Percentiles rank a stretch among this genome's conserved stretches.
Evolutionary conservation across 345 rosid genomes (phyloP).

Genomic region (Hypericum androsaemum): DNA sequence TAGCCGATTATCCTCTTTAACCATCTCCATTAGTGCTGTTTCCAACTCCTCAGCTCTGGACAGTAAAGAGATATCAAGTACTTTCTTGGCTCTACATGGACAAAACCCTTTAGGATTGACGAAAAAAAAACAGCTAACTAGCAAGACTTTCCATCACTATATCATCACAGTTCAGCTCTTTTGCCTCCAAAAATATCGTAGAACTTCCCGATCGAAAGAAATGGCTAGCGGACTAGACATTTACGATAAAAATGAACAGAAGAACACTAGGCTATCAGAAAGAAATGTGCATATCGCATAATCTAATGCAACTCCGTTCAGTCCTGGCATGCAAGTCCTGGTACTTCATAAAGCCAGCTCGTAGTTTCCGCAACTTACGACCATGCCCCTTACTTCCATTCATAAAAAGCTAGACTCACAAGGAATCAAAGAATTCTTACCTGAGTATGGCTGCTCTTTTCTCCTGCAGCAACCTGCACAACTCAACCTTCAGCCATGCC

Average conservation of each 20-base stretch:
- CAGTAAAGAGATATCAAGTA: slow-evolving; percentile 5
- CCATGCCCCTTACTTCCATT: too few relatives aligned
- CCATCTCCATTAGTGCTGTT: slow-evolving; percentile 88
- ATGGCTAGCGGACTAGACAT: too few relatives aligned
- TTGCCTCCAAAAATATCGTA: not conserved
- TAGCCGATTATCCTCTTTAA: slow-evolving; percentile 73
- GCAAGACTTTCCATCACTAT: not conserved
- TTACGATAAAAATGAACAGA: too few relatives aligned
- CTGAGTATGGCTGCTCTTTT: slow-evolving; percentile 75
- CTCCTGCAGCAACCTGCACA: slow-evolving; percentile 76
- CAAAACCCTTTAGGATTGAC: too few relatives aligned
- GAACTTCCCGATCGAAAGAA: too few relatives aligned
- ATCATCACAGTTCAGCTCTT: slow-evolving; percentile 6
- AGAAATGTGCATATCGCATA: too few relatives aligned
- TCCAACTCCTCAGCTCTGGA: slow-evolving; percentile 93
- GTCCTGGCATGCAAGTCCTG: too few relatives aligned
- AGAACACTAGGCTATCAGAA: too few relatives aligned
- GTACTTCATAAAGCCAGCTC: too few relatives aligned
- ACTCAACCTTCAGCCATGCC: slow-evolving; percentile 81
- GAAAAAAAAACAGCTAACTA: slow-evolving; percentile 6
- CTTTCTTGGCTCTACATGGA: too few relatives aligned
- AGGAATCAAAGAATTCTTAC: slow-evolving; percentile 29
- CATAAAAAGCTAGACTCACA: slow-evolving; percentile 2
- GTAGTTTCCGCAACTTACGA: too few relatives aligned
- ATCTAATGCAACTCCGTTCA: too few relatives aligned